These are phyloP conservation scores for Schoenoplectus tabernaemontani DNA, from an alignment of 202 grass and related monocot species.

Conservation along the genomic window DNA sequence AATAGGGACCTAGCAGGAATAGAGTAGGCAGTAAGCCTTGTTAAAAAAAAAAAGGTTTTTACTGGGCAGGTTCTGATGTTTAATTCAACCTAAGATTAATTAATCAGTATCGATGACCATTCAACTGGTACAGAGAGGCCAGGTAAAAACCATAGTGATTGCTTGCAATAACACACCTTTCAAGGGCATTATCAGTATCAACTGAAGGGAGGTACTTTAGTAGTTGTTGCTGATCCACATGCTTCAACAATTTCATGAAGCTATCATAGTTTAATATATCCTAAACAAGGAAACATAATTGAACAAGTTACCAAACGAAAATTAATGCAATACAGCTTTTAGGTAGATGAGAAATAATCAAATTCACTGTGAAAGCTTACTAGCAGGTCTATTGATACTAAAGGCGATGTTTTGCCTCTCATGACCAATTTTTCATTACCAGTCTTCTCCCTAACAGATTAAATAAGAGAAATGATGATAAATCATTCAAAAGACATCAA, in stretches of 20 bases:
- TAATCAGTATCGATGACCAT: not conserved
- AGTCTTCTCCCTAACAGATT: not conserved
- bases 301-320: not conserved
- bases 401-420: not conserved
- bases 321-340: not conserved
- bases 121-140: not conserved
- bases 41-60: not conserved
- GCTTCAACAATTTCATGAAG: conserved; percentile 20
- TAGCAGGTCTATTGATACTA: conserved; percentile 14
- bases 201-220: conserved; percentile 23
- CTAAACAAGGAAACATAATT: conserved; percentile 20
- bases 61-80: not conserved
- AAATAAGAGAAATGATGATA: not conserved
- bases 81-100: not conserved
- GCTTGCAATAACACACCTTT: conserved; percentile 8
- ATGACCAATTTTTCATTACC: not conserved
- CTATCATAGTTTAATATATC: conserved; percentile 26
- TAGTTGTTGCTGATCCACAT: conserved; percentile 15
- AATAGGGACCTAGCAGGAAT: not conserved
- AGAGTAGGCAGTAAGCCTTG: not conserved
- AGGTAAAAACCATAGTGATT: not conserved
- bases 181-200: conserved; percentile 18
- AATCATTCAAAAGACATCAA: not conserved
- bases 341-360: not conserved
- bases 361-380: conserved; percentile 15